These are phyloP conservation scores for Cytospora mali DNA, from an alignment of 2,329 filamentous ascomycete genomes.

Conservation along the genomic window DNA sequence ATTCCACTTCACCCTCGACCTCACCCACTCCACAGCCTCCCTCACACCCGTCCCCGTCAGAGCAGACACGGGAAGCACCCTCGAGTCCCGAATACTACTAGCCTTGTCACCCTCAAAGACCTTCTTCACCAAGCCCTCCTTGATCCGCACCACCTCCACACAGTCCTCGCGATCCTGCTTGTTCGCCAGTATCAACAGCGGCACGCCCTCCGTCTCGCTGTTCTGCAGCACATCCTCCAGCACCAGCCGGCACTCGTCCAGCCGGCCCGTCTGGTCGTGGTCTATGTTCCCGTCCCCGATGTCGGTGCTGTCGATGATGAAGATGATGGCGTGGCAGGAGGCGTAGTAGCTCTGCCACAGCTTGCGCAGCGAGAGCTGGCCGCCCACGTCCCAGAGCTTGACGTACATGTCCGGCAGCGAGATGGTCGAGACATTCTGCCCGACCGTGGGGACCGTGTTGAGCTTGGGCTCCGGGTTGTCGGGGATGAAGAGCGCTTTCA, in stretches of 20 bases:
- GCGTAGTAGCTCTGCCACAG: constrained; percentile 97
- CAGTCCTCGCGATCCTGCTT: constrained; percentile 98
- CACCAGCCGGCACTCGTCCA: constrained; percentile 88
- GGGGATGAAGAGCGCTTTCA: constrained; percentile 82
- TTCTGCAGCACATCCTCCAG: constrained; percentile 88
- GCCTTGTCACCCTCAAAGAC: constrained; percentile 96
- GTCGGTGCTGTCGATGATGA: constrained; percentile 94
- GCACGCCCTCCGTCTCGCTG: constrained; percentile 87
- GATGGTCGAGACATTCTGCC: constrained; percentile 94
- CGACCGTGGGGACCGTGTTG: constrained; percentile 94
- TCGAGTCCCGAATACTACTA: constrained; percentile 80
- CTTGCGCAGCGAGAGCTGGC: constrained; percentile 83
- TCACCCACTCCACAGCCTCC: constrained; percentile 97
- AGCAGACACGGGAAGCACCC: constrained; percentile 90
- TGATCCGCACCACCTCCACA: constrained; percentile 95
- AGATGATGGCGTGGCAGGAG: constrained; percentile 94
- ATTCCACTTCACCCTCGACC: constrained; percentile 92
- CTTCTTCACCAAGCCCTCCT: constrained; percentile 92
- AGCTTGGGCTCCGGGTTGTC: constrained; percentile 64
- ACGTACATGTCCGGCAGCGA: constrained; percentile 92
- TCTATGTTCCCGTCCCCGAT: constrained; percentile 79
- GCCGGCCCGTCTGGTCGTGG: constrained; percentile 54
- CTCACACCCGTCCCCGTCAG: constrained; percentile 83
- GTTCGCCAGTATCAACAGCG: constrained; percentile 89
- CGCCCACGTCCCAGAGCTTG: constrained; percentile 98